Evolutionary conservation across 768 basidiomycete species (phyloP).

Genomic region (Thelephora ganbajun): DNA sequence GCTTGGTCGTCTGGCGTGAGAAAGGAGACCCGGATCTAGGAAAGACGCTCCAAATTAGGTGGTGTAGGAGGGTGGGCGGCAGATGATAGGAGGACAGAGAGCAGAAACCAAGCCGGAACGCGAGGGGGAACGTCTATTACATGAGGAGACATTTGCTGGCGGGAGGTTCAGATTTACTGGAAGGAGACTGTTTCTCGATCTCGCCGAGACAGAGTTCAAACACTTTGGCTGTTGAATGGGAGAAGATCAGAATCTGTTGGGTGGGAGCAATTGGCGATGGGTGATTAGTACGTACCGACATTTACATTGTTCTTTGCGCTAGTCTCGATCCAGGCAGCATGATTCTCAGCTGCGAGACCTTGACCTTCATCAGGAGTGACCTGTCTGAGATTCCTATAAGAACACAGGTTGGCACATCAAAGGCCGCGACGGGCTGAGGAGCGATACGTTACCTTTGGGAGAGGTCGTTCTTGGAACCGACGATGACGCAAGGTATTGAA

Average conservation of each 20-base stretch:
- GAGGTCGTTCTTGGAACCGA: slow-evolving; percentile 86
- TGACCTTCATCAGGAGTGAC: slow-evolving; percentile 64
- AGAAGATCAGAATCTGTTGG: slow-evolving; percentile 2
- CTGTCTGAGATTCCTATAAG: slow-evolving; percentile 39
- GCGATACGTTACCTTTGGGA: slow-evolving; percentile 44
- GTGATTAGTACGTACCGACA: slow-evolving; percentile 50
- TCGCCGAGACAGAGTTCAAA: slow-evolving; percentile 76
- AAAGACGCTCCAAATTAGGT: slow-evolving; percentile 8
- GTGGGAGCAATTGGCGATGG: neutral
- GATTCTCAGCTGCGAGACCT: slow-evolving; percentile 54
- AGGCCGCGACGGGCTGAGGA: slow-evolving; percentile 1
- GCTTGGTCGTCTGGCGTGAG: slow-evolving; percentile 4
- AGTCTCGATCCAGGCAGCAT: slow-evolving; percentile 77
- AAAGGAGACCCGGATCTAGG: slow-evolving; percentile 6
- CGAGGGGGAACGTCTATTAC: slow-evolving; percentile 22
- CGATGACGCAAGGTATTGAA: slow-evolving; percentile 85
- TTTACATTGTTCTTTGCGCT: slow-evolving; percentile 81
- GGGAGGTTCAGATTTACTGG: slow-evolving; percentile 28
- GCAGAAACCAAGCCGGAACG: neutral
- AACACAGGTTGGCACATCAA: slow-evolving; percentile 15
- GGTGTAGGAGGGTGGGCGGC: neutral
- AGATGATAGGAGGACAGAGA: slow-evolving; percentile 4
- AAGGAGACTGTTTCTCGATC: slow-evolving; percentile 63
- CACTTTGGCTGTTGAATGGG: slow-evolving; percentile 43
- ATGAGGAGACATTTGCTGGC: slow-evolving; percentile 38